Conservation (phyloP, 2,329 filamentous ascomycete genomes). For the Claviceps sorghi region DNA sequence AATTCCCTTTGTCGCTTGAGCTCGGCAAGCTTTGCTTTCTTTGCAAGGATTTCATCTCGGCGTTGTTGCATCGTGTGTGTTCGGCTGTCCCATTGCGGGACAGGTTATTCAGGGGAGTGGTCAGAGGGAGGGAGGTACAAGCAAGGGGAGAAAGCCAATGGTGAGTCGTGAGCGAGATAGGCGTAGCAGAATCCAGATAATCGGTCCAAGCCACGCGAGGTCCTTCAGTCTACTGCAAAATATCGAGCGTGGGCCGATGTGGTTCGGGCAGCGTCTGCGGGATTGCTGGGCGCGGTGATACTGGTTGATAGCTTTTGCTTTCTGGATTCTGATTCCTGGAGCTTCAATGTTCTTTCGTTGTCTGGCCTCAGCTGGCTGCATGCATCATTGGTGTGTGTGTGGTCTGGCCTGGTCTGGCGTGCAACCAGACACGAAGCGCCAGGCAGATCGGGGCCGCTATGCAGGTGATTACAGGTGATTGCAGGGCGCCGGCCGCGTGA, state of each 20-base stretch:
- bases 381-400: not conserved
- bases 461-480: too few relatives aligned
- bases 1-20: slow-evolving; percentile 84
- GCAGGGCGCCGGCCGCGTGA: not conserved
- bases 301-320: not conserved
- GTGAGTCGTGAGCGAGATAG: not conserved
- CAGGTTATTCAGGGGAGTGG: slow-evolving; percentile 9
- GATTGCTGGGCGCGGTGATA: not conserved
- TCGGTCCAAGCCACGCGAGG: not conserved
- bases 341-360: not conserved
- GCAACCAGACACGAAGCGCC: not conserved
- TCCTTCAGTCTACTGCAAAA: not conserved
- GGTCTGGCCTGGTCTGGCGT: not conserved
- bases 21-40: slow-evolving; percentile 93
- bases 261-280: not conserved
- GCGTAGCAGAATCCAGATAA: not conserved
- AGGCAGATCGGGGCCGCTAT: not conserved
- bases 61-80: slow-evolving; percentile 54
- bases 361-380: not conserved
- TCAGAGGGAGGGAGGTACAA: not conserved
- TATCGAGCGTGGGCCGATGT: not conserved
- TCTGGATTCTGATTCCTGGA: not conserved
- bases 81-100: slow-evolving; percentile 34
- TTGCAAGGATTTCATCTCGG: slow-evolving; percentile 90
- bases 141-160: not conserved